Conservation (phyloP, 345 rosid genomes). For the Rubroshorea leprosula region DNA sequence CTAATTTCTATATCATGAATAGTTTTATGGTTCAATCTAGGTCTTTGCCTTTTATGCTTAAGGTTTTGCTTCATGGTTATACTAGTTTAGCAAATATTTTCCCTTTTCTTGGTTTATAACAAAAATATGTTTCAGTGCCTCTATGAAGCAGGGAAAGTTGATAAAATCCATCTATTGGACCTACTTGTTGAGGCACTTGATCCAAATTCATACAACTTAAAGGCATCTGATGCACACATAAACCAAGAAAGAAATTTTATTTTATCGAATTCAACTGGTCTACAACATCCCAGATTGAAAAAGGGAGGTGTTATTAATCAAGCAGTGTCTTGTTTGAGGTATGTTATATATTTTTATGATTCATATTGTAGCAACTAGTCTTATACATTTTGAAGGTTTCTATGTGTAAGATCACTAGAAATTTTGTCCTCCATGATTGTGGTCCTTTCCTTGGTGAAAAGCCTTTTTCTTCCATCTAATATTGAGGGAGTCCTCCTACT, state of each 20-base stretch:
- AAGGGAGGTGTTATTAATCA: constrained; percentile 36
- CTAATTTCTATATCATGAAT: constrained; percentile 10
- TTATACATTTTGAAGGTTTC: neutral
- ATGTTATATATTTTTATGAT: constrained; percentile 20
- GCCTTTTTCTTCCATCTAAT: neutral
- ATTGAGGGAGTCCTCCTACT: neutral
- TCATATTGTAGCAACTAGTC: neutral
- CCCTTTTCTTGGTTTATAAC: constrained; percentile 10
- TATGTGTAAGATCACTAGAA: too few relatives aligned
- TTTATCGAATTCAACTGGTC: constrained; percentile 25
- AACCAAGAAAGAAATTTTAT: constrained; percentile 16
- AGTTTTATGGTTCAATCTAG: constrained; percentile 1
- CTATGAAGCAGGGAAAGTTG: constrained; percentile 58
- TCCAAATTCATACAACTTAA: constrained; percentile 44
- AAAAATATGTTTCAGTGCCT: constrained; percentile 52
- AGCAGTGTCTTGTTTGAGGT: constrained; percentile 65
- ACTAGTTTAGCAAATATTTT: constrained; percentile 10
- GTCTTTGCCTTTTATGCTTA: neutral
- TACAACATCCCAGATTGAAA: constrained; percentile 18
- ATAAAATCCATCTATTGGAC: constrained; percentile 63
- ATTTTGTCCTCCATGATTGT: too few relatives aligned
- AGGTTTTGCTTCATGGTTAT: constrained; percentile 7
- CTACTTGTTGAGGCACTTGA: constrained; percentile 79
- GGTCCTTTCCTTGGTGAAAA: too few relatives aligned
- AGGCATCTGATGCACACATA: constrained; percentile 16